A percentile compares a stretch with the other conserved stretches of the same genome.
Conservation (phyloP, 306 rosid species). For the Morella rubra region DNA sequence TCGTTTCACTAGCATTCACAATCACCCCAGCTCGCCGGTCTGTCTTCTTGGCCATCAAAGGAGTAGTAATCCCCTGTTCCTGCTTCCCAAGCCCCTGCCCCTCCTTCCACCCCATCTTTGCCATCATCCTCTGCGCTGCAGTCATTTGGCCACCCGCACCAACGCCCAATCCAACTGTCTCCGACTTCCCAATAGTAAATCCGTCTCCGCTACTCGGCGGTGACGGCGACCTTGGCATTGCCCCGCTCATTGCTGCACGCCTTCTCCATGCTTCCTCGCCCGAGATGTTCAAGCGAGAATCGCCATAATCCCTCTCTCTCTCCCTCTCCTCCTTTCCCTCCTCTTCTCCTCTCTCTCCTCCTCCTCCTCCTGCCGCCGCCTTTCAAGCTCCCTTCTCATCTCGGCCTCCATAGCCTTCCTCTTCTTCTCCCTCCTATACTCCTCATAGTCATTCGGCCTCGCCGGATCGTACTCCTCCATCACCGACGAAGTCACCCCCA, state of each 20-base stretch:
- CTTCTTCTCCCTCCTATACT: constrained; percentile 80
- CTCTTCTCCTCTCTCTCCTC: constrained; percentile 51
- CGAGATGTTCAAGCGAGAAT: constrained; percentile 72
- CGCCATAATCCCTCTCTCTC: constrained; percentile 42
- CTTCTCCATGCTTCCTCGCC: constrained; percentile 99
- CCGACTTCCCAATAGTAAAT: constrained; percentile 85
- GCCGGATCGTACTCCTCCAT: constrained; percentile 94
- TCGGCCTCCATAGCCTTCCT: constrained; percentile 78
- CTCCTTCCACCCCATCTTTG: constrained; percentile 99
- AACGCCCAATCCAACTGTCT: constrained; percentile 81
- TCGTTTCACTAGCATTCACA: constrained; percentile 83
- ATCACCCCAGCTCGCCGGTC: constrained; percentile 95
- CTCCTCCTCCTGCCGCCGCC: constrained; percentile 70
- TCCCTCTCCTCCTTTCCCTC: constrained; percentile 45
- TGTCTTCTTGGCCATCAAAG: constrained; percentile 95
- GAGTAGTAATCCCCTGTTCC: constrained; percentile 97
- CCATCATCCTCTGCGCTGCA: constrained; percentile 99
- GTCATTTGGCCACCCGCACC: constrained; percentile 99
- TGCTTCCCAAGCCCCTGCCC: constrained; percentile 98
- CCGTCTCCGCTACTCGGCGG: constrained; percentile 76
- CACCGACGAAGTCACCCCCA: constrained; percentile 79
- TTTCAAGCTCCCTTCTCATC: constrained; percentile 72
- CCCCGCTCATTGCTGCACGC: constrained; percentile 88
- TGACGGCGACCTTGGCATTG: constrained; percentile 68
- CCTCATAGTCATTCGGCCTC: constrained; percentile 93